Evolutionary conservation across 257 asterid species (phyloP).

Genomic region (Craterostigma plantagineum): DNA sequence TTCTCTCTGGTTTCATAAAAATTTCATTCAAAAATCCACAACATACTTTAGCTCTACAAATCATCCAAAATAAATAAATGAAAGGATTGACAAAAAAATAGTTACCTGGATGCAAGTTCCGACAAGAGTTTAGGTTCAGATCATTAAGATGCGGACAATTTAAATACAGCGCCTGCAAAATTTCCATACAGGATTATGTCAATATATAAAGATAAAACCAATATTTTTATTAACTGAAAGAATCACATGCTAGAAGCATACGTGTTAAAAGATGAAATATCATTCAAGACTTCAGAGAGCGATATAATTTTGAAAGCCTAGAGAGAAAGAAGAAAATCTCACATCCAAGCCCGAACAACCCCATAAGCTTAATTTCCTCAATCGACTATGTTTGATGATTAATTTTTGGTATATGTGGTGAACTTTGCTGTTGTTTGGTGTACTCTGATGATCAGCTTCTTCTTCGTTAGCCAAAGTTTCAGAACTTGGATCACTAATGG

Average conservation of each 20-base stretch:
- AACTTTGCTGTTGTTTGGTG: slow-evolving; percentile 34
- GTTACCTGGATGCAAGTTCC: slow-evolving; percentile 72
- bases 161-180: slow-evolving; percentile 63
- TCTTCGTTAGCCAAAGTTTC: slow-evolving; percentile 20
- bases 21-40: slow-evolving; percentile 3
- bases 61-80: not conserved
- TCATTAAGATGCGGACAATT: slow-evolving; percentile 75
- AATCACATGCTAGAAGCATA: too few relatives aligned
- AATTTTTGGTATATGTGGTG: slow-evolving; percentile 70
- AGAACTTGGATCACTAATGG: slow-evolving; percentile 44
- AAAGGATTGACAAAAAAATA: not conserved
- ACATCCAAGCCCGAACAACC: slow-evolving; percentile 98
- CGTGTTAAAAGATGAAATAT: not conserved
- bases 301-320: too few relatives aligned
- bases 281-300: slow-evolving; percentile 1
- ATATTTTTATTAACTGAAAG: too few relatives aligned
- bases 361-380: slow-evolving; percentile 93
- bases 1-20: slow-evolving; percentile 38
- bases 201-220: too few relatives aligned
- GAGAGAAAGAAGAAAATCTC: slow-evolving; percentile 16
- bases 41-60: not conserved
- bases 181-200: too few relatives aligned
- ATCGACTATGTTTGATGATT: slow-evolving; percentile 68
- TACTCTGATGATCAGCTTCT: slow-evolving; percentile 20
- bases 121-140: slow-evolving; percentile 72